Evolutionary conservation across 2,329 filamentous ascomycete genomes (phyloP).

Genomic region (Fusarium coicis): DNA sequence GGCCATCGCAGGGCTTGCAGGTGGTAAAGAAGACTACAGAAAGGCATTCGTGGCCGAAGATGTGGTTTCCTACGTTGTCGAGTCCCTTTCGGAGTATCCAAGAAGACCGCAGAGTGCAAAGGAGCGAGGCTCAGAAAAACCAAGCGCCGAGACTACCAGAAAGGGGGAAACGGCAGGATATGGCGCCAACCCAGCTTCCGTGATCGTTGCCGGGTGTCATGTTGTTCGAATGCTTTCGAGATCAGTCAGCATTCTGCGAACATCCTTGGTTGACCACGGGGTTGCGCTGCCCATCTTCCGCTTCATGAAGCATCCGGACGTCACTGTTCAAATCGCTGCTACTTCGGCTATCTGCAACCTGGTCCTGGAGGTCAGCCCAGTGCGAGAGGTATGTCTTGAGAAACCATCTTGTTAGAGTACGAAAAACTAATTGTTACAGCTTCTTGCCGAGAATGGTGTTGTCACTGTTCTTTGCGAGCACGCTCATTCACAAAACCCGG

Average conservation of each 20-base stretch:
- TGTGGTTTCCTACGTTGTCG: conserved; percentile 83
- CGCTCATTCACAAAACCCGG: conserved; percentile 82
- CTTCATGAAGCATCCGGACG: conserved; percentile 78
- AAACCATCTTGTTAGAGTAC: not conserved
- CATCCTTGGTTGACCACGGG: conserved; percentile 85
- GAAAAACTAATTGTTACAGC: conserved; percentile 57
- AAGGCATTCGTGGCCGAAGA: conserved; percentile 85
- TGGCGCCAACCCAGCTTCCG: conserved; percentile 78
- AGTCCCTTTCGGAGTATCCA: conserved; percentile 75
- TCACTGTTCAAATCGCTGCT: conserved; percentile 86
- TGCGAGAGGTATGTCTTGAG: conserved; percentile 76
- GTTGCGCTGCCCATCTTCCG: conserved; percentile 81
- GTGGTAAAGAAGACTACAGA: conserved; percentile 84
- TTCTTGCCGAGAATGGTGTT: conserved; percentile 78
- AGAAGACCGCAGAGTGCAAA: conserved; percentile 59
- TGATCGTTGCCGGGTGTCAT: conserved; percentile 87
- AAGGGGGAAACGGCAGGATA: conserved; percentile 59
- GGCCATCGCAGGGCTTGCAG: conserved; percentile 83
- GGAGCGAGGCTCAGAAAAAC: conserved; percentile 54
- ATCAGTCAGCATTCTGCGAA: conserved; percentile 85
- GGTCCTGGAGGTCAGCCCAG: conserved; percentile 87
- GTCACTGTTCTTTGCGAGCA: conserved; percentile 84
- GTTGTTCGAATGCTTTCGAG: conserved; percentile 83
- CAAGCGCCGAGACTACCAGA: conserved; percentile 47
- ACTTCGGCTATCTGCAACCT: conserved; percentile 88